Evolutionary conservation across 768 basidiomycete species (phyloP).

Genomic region (Strobilomyces echinocephalus): DNA sequence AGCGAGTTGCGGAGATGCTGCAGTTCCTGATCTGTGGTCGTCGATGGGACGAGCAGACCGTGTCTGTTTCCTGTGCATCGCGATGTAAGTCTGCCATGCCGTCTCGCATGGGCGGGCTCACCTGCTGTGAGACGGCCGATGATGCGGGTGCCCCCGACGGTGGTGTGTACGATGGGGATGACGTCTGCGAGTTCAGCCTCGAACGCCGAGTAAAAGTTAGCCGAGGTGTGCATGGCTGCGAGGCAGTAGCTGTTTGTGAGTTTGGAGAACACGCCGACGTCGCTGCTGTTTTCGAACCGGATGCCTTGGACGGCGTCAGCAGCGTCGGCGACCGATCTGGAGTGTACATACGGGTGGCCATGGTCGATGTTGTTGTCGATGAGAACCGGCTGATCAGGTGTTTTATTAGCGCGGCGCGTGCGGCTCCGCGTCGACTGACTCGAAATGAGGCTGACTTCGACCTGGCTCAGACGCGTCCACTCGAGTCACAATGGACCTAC

Average conservation of each 20-base stretch:
- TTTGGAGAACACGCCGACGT: slow-evolving; percentile 96
- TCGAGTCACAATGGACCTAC: slow-evolving; percentile 23
- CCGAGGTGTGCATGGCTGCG: slow-evolving; percentile 86
- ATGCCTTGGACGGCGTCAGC: slow-evolving; percentile 48
- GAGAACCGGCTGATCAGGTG: background rate
- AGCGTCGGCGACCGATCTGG: background rate
- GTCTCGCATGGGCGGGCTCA: slow-evolving; percentile 19
- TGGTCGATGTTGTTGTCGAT: slow-evolving; percentile 24
- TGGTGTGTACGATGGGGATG: slow-evolving; percentile 93
- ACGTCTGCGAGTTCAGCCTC: slow-evolving; percentile 92
- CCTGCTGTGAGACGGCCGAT: slow-evolving; percentile 91
- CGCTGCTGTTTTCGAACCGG: slow-evolving; percentile 92
- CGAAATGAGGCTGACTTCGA: slow-evolving; percentile 7
- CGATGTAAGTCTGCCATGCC: background rate
- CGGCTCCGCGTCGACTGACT: slow-evolving; percentile 4
- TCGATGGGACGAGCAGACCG: slow-evolving; percentile 91
- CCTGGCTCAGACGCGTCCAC: slow-evolving; percentile 5
- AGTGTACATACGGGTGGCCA: slow-evolving; percentile 61
- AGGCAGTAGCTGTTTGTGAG: slow-evolving; percentile 98
- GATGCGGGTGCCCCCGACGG: slow-evolving; percentile 91
- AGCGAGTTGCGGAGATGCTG: slow-evolving; percentile 96
- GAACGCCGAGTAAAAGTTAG: slow-evolving; percentile 97
- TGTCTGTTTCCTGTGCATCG: slow-evolving; percentile 77
- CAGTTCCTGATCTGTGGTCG: slow-evolving; percentile 96
- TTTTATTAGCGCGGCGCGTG: no score